Evolutionary conservation across 2,329 filamentous ascomycete genomes (phyloP).

Genomic region (Graphilbum ipis-grandicollis): DNA sequence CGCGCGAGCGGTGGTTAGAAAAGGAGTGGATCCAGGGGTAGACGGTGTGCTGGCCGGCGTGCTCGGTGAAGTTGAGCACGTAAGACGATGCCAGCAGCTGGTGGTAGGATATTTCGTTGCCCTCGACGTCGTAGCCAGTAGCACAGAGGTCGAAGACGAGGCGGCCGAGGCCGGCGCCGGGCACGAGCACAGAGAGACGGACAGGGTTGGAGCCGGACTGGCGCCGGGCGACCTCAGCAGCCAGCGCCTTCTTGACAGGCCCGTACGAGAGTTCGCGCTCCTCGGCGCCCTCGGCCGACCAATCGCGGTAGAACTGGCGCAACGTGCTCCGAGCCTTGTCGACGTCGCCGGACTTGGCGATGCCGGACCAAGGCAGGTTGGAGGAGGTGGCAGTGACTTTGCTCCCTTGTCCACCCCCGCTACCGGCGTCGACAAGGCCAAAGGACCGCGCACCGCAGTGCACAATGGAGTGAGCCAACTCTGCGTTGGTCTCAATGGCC

Average conservation of each 20-base stretch:
- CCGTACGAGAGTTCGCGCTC: constrained; percentile 68
- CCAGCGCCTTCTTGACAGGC: constrained; percentile 52
- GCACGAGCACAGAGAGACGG: constrained; percentile 54
- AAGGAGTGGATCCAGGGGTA: constrained; percentile 80
- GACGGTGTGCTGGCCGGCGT: constrained; percentile 48
- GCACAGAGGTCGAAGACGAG: constrained; percentile 75
- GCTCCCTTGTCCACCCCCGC: constrained; percentile 1
- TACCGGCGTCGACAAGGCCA: constrained; percentile 22
- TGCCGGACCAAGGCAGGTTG: constrained; percentile 46
- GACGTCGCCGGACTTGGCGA: constrained; percentile 56
- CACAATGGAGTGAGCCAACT: constrained; percentile 65
- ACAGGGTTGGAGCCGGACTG: not conserved
- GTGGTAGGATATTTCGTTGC: constrained; percentile 95
- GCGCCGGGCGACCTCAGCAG: constrained; percentile 21
- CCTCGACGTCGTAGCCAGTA: constrained; percentile 59
- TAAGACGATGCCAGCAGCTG: constrained; percentile 75
- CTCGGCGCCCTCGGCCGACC: constrained; percentile 57
- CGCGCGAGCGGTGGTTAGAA: constrained; percentile 62
- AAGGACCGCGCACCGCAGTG: constrained; percentile 52
- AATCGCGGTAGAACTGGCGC: constrained; percentile 88
- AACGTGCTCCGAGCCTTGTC: constrained; percentile 89
- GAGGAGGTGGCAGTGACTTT: constrained; percentile 23
- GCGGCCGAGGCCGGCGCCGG: constrained; percentile 75
- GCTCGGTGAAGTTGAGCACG: constrained; percentile 50
- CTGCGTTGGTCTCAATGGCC: constrained; percentile 77